Base-by-base conservation (phyloP, 2,329 filamentous ascomycete species). In the Cladophialophora immunda region DNA sequence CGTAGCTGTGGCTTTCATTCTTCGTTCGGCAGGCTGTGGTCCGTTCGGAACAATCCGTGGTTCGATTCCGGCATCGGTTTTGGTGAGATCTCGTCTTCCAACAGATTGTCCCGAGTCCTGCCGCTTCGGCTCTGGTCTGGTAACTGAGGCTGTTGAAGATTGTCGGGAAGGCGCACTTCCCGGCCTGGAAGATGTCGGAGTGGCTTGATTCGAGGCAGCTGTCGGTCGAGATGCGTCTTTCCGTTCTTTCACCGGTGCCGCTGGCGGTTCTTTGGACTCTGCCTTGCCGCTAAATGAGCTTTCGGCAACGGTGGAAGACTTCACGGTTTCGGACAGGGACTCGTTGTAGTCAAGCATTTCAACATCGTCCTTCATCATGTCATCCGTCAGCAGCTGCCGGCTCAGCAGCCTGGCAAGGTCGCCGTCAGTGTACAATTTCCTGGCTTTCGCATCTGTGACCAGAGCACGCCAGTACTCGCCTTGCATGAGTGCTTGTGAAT, bases 381-480 rank as follows among this genome's bases (percentile, higher is more conserved):
- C 75, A 54, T 75, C 66, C 15, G 77, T 80, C 60, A 82, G 79
- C 30, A 86, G 85, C 50, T 86, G 84, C 69, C 81, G 82, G 52
- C 81, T 78, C 17, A 91, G 81, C 74, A 90, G 81, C 25, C 73
- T 78, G 66, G 82, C 75, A 1, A 91, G 75, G 74, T 91, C 83
- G 13, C 87, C 94, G 50, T 87, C 85, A 0, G 92, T 97, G 77
- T 95, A 97, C 9, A 90, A 83, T 68, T 91, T 86, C 75, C 95
- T 87, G 22, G 81, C 78, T 73, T 89, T 89, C 5, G 95, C 91
- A 79, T 99, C 92, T 36, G 91, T 86, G 61, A 99, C 92, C 52
- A 99, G 85, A 70, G 90, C 90, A 69, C 86, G 89, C 95, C 96
- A 99, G 79, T 93, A 97, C 75, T 95, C 88, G 67, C 95, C 95